A percentile compares a stretch with the other conserved stretches of the same genome.
Conservation (phyloP, 2,329 filamentous ascomycete genomes). For the Xylaria sp. region DNA sequence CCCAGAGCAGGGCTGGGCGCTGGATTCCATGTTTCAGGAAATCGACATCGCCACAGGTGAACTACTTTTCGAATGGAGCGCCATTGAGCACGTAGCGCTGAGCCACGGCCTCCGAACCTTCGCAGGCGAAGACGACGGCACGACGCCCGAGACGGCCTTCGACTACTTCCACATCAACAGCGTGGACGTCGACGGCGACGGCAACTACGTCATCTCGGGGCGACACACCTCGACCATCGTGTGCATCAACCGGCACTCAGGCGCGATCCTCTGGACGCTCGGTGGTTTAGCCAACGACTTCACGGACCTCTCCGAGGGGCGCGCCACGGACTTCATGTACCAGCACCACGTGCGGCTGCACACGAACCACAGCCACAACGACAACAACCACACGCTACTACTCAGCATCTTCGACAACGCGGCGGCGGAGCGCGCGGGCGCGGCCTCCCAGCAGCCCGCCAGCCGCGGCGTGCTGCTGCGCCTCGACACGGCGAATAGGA, state of each 20-base stretch:
- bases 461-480: constrained; percentile 57
- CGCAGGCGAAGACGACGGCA: constrained; percentile 39
- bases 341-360: constrained; percentile 54
- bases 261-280: constrained; percentile 52
- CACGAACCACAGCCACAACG: constrained; percentile 35
- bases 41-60: constrained; percentile 42
- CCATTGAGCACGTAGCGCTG: constrained; percentile 34
- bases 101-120: constrained; percentile 35
- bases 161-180: constrained; percentile 56
- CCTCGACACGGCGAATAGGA: constrained; percentile 57
- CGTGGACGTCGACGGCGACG: constrained; percentile 49
- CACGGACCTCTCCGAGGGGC: constrained; percentile 50
- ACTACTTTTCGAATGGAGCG: constrained; percentile 42
- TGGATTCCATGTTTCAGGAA: constrained; percentile 41
- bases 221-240: constrained; percentile 49
- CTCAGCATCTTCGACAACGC: constrained; percentile 55
- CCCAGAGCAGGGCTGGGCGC: constrained; percentile 36
- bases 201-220: constrained; percentile 54
- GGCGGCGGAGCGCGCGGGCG: constrained; percentile 40
- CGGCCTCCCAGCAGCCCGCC: constrained; percentile 43
- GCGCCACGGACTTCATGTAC: constrained; percentile 53
- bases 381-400: constrained; percentile 24
- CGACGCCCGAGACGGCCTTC: constrained; percentile 41
- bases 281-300: constrained; percentile 53
- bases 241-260: constrained; percentile 47